Conservation (phyloP, 2,329 filamentous ascomycete species). For the Torrubiella hemipterigena region DNA sequence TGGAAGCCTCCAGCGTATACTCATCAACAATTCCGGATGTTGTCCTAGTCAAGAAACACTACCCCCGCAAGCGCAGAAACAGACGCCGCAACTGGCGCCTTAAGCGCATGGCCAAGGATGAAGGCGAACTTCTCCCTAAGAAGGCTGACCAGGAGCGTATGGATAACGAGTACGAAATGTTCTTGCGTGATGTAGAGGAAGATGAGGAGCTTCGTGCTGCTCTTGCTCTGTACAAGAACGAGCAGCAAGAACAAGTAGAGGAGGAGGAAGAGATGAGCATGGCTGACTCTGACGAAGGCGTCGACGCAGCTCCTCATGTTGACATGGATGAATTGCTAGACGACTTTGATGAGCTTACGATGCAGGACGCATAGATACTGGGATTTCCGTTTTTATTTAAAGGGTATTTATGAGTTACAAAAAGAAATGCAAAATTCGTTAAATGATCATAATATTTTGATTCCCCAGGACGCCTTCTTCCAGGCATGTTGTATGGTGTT, state of each 20-base stretch:
- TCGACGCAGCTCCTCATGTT: slow-evolving; percentile 57
- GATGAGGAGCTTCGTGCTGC: slow-evolving; percentile 79
- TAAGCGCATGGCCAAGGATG: slow-evolving; percentile 84
- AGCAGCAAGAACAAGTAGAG: slow-evolving; percentile 33
- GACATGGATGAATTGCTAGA: slow-evolving; percentile 76
- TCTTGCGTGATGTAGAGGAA: slow-evolving; percentile 92
- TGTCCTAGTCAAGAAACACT: slow-evolving; percentile 93
- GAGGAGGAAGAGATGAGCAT: slow-evolving; percentile 56
- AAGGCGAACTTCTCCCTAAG: slow-evolving; percentile 74
- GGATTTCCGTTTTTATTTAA: too few relatives aligned
- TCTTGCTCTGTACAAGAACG: slow-evolving; percentile 73
- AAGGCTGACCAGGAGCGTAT: slow-evolving; percentile 80
- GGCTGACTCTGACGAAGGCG: slow-evolving; percentile 50
- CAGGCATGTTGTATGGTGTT: too few relatives aligned
- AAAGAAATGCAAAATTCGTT: slow-evolving; percentile 4
- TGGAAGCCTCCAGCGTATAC: slow-evolving; percentile 69
- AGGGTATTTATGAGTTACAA: too few relatives aligned
- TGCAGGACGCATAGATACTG: slow-evolving; percentile 44
- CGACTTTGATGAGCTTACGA: slow-evolving; percentile 80
- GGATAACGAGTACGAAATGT: slow-evolving; percentile 93
- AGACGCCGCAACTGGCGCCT: slow-evolving; percentile 84
- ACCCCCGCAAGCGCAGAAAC: slow-evolving; percentile 70
- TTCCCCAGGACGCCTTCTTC: not conserved
- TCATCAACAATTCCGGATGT: slow-evolving; percentile 78
- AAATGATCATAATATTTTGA: slow-evolving; percentile 13